These are phyloP conservation scores for Podila epicladia DNA, from an alignment of 192 early-diverging fungal species.

Conservation along the genomic window DNA sequence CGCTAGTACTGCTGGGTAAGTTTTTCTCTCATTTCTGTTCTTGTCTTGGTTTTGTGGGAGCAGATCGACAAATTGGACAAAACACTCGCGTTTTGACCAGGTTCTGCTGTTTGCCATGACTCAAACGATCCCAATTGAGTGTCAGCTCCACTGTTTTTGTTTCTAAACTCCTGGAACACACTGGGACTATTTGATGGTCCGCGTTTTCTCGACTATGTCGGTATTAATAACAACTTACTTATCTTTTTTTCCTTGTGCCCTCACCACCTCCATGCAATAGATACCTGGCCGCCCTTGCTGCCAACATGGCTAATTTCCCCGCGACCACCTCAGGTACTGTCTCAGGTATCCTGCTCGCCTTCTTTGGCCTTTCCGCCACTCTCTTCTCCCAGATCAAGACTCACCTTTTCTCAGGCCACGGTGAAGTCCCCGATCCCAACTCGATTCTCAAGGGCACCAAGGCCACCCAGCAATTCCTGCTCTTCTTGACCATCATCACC, in stretches of 20 bases:
- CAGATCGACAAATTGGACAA: too few relatives aligned
- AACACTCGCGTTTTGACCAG: too few relatives aligned
- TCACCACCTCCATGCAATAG: constrained; percentile 7
- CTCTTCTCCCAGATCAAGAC: constrained; percentile 51
- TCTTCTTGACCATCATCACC: constrained; percentile 47
- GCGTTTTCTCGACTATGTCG: too few relatives aligned
- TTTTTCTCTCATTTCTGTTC: background rate
- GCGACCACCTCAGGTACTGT: constrained; percentile 46
- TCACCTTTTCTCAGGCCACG: constrained; percentile 33
- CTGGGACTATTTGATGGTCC: too few relatives aligned
- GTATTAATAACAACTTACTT: background rate
- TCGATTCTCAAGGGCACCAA: constrained; percentile 22
- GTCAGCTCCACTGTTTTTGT: too few relatives aligned
- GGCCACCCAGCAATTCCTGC: constrained; percentile 41
- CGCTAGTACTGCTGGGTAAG: constrained; percentile 50
- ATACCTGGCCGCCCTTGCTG: constrained; percentile 43
- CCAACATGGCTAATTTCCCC: constrained; percentile 53
- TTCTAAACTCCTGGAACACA: too few relatives aligned
- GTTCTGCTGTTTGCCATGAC: too few relatives aligned
- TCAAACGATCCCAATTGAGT: too few relatives aligned
- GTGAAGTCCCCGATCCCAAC: constrained; percentile 5
- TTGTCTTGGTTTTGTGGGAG: background rate
- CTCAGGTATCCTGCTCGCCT: constrained; percentile 45
- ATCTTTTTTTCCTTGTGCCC: background rate
- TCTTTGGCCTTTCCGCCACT: constrained; percentile 49